Evolutionary conservation across 805 yeast species (phyloP).

Genomic region (Yamadazyma phyllophila): DNA sequence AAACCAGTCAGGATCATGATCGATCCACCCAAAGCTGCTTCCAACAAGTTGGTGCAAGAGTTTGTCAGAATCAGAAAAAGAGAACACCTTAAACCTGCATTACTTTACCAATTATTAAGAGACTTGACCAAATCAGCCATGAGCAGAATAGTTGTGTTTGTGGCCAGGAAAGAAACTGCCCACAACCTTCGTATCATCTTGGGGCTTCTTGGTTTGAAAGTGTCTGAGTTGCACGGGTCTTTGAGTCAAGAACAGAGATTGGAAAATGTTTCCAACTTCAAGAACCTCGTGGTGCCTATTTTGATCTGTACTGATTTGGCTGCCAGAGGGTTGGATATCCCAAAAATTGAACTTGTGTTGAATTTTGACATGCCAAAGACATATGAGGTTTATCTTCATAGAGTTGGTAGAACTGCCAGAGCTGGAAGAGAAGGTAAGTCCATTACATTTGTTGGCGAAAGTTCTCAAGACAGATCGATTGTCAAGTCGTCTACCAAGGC

Average conservation of each 20-base stretch:
- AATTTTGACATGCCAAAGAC: slow-evolving; percentile 95
- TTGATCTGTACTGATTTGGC: slow-evolving; percentile 96
- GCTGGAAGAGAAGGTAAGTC: slow-evolving; percentile 97
- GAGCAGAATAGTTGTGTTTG: slow-evolving; percentile 83
- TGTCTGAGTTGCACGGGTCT: slow-evolving; percentile 80
- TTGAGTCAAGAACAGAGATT: slow-evolving; percentile 92
- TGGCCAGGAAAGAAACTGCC: slow-evolving; percentile 87
- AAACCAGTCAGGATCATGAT: slow-evolving; percentile 94
- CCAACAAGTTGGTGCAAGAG: slow-evolving; percentile 86
- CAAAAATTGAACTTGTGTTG: slow-evolving; percentile 91
- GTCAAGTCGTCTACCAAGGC: slow-evolving; percentile 88
- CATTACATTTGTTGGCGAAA: slow-evolving; percentile 91
- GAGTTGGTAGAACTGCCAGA: slow-evolving; percentile 99
- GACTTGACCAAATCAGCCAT: slow-evolving; percentile 61
- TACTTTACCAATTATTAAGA: slow-evolving; percentile 68
- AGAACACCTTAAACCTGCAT: slow-evolving; percentile 79
- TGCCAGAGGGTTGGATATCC: slow-evolving; percentile 98
- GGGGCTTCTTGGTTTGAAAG: slow-evolving; percentile 73
- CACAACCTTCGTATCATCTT: slow-evolving; percentile 76
- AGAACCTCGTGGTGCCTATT: slow-evolving; percentile 77
- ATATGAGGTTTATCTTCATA: slow-evolving; percentile 87
- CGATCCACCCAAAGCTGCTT: slow-evolving; percentile 94
- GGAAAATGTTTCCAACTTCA: slow-evolving; percentile 77
- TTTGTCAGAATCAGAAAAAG: slow-evolving; percentile 93
- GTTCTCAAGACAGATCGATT: slow-evolving; percentile 78